These are phyloP conservation scores for Amesomyces nigricolor DNA, from an alignment of 2,329 filamentous ascomycete genomes.

Conservation along the genomic window DNA sequence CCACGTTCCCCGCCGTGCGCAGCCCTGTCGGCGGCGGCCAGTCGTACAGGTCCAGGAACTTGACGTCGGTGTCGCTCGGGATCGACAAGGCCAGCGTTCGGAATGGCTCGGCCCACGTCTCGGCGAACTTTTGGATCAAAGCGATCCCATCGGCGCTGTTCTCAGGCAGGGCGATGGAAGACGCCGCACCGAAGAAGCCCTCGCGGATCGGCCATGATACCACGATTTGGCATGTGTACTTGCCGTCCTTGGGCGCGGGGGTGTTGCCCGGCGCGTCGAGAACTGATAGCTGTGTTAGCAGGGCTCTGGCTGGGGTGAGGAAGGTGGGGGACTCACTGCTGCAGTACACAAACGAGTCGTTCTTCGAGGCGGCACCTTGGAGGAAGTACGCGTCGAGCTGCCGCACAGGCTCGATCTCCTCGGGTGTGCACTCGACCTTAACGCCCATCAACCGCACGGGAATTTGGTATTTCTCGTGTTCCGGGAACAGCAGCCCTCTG, in stretches of 20 bases:
- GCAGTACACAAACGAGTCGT: constrained; percentile 48
- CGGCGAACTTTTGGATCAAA: constrained; percentile 40
- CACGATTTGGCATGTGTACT: constrained; percentile 45
- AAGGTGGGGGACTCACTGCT: constrained; percentile 36
- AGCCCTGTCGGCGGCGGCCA: constrained; percentile 38
- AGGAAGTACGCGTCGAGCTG: constrained; percentile 50
- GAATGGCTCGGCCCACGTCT: constrained; percentile 47
- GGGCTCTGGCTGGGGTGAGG: not conserved
- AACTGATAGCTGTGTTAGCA: constrained; percentile 30
- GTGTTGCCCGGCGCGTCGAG: constrained; percentile 45
- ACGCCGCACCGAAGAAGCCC: constrained; percentile 31
- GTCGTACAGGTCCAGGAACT: constrained; percentile 44
- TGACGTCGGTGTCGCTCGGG: constrained; percentile 38
- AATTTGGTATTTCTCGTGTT: constrained; percentile 35
- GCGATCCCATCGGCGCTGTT: constrained; percentile 35
- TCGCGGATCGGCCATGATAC: constrained; percentile 44
- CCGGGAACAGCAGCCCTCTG: constrained; percentile 35
- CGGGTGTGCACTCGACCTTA: constrained; percentile 36
- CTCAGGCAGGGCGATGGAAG: constrained; percentile 37
- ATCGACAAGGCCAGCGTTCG: constrained; percentile 37
- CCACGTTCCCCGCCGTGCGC: constrained; percentile 37
- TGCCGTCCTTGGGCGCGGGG: constrained; percentile 27
- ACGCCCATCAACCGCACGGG: constrained; percentile 46
- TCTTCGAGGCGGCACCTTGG: constrained; percentile 47
- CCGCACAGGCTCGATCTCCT: constrained; percentile 38